Evolutionary conservation across 1,139 yeast species (phyloP), one percentile per base, ranked within the genome.

Genomic region (Yamadazyma atlantica): DNA sequence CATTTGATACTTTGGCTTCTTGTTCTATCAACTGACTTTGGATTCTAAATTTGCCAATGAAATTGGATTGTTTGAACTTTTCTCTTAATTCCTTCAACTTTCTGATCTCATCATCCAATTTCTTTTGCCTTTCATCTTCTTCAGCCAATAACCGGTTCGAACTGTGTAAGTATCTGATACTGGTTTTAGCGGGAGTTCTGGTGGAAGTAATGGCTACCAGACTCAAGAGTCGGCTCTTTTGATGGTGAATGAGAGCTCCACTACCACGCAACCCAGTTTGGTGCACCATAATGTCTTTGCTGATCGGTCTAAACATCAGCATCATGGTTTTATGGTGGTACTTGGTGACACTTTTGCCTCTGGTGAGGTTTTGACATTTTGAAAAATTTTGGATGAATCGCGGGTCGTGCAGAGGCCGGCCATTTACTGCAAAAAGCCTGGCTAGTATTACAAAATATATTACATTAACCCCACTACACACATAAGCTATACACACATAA

Each of bases 11-110:
- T 42, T 51, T 42, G 34, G 47, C 41, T 40, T 62, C 66, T 39
- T 60, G 66, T 33, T 55, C 54, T 23, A 53, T 44, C 4, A 63
- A 43, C 38, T 57, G 50, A 10, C 58, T 46, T 23, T 53, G 56
- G 30, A 63, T 44, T 38, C 50, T 49, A 35, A 60, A 43, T 37
- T 51, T 54, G 30, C 59, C 64, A 31, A 62, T 44, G 38, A 61
- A 53, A n/a, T 58, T 55, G 7, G 66, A 60, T 10, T 51, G 41
- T 24, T 50, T 46, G 42, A 55, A 56, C 24, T 41, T 43, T 16
- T 58, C 59, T 39, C 57, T 57, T 19, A 62, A 46, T 30, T 59
- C 50, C 37, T 53, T 51, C 13, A 54, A 37, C 34, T 49, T 51
- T 35, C 39, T 45, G 29, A 51, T 43, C 39, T 60, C 64, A 10